A percentile compares a stretch with the other conserved stretches of the same genome.
These are phyloP conservation scores for Aphanomyces invadans DNA, from an alignment of 352 stramenopile species.

Conservation along the genomic window DNA sequence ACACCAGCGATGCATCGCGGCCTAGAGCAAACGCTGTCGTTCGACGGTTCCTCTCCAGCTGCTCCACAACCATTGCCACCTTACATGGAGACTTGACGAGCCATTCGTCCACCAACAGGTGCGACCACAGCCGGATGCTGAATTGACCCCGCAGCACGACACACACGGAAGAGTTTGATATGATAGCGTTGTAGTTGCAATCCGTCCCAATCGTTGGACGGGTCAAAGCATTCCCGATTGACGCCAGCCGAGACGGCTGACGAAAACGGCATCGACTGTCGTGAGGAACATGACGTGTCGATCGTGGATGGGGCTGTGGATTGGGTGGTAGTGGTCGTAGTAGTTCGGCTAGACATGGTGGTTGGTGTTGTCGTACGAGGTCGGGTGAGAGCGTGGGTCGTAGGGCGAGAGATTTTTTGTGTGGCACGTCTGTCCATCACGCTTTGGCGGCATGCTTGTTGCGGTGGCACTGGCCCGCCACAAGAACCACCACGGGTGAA, in stretches of 20 bases:
- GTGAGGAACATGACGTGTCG: neutral
- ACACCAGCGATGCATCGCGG: slow-evolving; percentile 3
- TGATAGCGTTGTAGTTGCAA: no score
- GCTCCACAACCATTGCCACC: slow-evolving; percentile 3
- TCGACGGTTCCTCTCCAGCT: neutral
- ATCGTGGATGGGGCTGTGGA: neutral
- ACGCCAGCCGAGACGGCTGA: neutral
- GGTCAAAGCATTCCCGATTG: neutral
- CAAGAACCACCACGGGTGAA: no score
- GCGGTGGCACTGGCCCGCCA: no score
- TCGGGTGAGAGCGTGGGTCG: neutral
- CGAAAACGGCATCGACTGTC: neutral
- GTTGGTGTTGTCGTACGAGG: neutral
- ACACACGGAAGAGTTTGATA: neutral
- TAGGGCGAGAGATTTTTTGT: no score
- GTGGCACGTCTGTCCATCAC: no score
- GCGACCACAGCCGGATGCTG: slow-evolving; percentile 10
- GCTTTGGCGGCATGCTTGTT: no score
- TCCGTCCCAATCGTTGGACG: no score
- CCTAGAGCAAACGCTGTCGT: neutral
- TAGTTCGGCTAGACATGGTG: neutral
- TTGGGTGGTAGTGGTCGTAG: neutral
- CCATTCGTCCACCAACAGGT: neutral
- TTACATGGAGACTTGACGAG: neutral
- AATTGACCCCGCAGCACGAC: slow-evolving; percentile 1